These are phyloP conservation scores for Themeda triandra DNA, from an alignment of 176 grass and related monocot genomes.

Conservation along the genomic window DNA sequence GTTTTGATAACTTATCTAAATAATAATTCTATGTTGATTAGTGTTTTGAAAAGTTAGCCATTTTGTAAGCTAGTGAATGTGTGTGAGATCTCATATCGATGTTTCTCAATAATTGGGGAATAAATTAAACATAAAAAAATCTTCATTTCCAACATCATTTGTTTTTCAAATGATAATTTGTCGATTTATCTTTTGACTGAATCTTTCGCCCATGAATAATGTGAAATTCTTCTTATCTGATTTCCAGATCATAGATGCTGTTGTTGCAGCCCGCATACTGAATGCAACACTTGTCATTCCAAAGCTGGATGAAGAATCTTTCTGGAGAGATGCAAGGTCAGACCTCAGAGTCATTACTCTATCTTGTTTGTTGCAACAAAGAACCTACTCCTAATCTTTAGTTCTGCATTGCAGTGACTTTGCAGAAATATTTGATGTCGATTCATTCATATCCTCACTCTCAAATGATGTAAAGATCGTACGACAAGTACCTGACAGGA, in stretches of 20 bases:
- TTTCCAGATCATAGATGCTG: constrained; percentile 96
- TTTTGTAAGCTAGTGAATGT: background rate
- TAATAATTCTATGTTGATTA: background rate
- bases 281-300: constrained; percentile 93
- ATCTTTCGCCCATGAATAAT: background rate
- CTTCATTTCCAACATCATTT: background rate
- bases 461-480: constrained; percentile 78
- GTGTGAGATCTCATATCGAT: background rate
- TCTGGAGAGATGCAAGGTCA: constrained; percentile 91
- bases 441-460: constrained; percentile 89
- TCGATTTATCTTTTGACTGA: background rate
- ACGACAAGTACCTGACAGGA: constrained; percentile 60
- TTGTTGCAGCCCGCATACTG: constrained; percentile 83
- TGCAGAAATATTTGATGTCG: constrained; percentile 75
- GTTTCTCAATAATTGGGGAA: background rate
- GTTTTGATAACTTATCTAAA: background rate
- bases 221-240: background rate
- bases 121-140: background rate
- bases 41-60: background rate
- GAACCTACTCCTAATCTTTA: background rate
- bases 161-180: background rate
- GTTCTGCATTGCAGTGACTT: constrained; percentile 67
- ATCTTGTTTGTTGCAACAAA: constrained; percentile 15
- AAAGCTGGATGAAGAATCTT: constrained; percentile 81
- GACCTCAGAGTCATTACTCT: background rate